Evolutionary conservation across 495 filamentous ascomycete genomes (phyloP), one percentile per base, ranked within the genome.

Genomic region (Podospora tetraspora): DNA sequence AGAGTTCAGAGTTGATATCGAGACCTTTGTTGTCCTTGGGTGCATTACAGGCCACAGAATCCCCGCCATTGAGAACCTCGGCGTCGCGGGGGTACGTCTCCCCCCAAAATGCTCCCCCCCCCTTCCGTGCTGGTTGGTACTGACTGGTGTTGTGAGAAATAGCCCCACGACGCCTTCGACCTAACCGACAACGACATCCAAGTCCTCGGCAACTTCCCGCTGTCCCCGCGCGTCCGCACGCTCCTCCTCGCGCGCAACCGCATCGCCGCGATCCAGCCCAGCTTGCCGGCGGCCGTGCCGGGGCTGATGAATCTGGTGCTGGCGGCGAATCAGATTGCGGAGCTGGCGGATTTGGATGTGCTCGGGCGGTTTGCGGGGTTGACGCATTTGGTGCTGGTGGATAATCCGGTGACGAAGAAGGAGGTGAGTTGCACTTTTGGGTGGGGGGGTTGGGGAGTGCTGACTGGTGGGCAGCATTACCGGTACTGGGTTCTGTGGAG

Each of bases 151-250:
- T 23, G 24, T 27, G 24, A 27, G 13, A 9, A 19, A 71, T 57
- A 89, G 86, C 85, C 86, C 21, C 93, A 97, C 86, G 95, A 98
- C 83, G 87, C 90, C 61, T 96, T 99, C 81, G 95, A 99, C 79
- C 89, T 99, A 74, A 97, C 96, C 74, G 95, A 99, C 82, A 99
- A 99, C 79, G 93, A 98, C 79, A 92, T 99, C 76, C 87, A 90
- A 63, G 81, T 88, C 37, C 86, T 99, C 63, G 88, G 87, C 65
- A 98, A 97, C 82, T 96, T 99, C 81, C 95, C 95, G n/a, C 87
- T 95, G 65, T 93, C 90, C 57, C 94, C 92, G 52, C 91, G 96
- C 59, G 82, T 98, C 68, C 87, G 84, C 61, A 94, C 92, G 10
- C 90, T 99, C 29, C 87, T 98, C 27, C 85, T 97, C 24, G 93